phyloP scores from a whole-genome alignment of 345 rosid genomes.

The Eucalyptus virginea region DNA sequence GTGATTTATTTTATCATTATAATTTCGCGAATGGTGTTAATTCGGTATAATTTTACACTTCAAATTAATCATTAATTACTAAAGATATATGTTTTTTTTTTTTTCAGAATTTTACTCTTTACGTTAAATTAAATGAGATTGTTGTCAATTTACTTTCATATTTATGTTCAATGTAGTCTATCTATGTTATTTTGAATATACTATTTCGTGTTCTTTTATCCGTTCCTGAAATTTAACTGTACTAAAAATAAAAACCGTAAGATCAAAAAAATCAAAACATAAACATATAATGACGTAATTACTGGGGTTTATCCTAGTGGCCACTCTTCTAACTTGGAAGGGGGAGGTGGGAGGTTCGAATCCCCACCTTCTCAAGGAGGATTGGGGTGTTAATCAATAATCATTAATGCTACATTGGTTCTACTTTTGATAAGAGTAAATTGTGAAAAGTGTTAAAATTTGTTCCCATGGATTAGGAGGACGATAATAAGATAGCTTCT shows the following conservation, averaged over 20 bases:
- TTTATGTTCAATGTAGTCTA: neutral
- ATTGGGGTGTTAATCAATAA: neutral
- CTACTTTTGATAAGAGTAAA: neutral
- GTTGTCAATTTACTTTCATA: neutral
- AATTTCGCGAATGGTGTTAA: accelerated
- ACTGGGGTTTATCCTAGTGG: no score
- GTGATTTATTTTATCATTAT: no score
- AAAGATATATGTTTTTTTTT: no score
- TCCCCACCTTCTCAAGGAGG: no score
- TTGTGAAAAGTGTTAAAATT: neutral
- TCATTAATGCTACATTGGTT: neutral
- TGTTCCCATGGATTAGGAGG: neutral
- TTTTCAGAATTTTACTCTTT: neutral
- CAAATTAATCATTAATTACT: no score
- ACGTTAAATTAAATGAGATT: neutral
- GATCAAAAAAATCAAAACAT: neutral
- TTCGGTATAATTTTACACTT: neutral
- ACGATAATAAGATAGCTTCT: no score
- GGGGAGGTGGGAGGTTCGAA: no score
- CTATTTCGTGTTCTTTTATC: neutral
- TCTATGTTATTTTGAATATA: neutral
- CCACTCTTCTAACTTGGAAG: no score
- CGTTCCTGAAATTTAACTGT: neutral
- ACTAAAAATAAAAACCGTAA: neutral
- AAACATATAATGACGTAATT: neutral